Percentiles rank a stretch among this genome's conserved stretches.
These are phyloP conservation scores for Lichtheimia ornata DNA, from an alignment of 371 early-diverging fungal genomes.

Conservation along the genomic window DNA sequence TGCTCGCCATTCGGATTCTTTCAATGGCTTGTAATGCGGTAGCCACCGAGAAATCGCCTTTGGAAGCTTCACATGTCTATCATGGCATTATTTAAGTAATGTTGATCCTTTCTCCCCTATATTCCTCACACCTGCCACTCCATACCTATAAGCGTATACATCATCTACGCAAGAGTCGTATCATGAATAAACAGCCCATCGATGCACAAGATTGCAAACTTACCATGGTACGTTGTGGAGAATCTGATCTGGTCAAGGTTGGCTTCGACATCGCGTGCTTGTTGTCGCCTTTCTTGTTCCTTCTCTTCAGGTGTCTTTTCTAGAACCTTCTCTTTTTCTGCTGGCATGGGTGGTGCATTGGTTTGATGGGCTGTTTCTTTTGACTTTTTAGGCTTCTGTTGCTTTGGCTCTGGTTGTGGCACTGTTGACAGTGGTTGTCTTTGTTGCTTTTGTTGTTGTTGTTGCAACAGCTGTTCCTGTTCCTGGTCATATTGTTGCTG, in stretches of 20 bases:
- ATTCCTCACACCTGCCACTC: no score
- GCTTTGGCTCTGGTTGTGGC: slow-evolving; percentile 1
- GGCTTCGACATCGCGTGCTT: slow-evolving; percentile 11
- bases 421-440: slow-evolving; percentile 7
- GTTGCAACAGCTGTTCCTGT: background rate
- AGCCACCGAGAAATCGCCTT: slow-evolving; percentile 13
- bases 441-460: slow-evolving; percentile 1
- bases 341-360: background rate
- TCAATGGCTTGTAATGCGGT: slow-evolving; percentile 9
- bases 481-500: background rate
- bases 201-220: no score
- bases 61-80: slow-evolving; percentile 17
- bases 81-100: background rate
- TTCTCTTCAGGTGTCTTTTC: slow-evolving; percentile 14
- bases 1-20: slow-evolving; percentile 10
- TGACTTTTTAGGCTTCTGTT: background rate
- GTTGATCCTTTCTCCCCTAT: background rate
- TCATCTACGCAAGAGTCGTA: slow-evolving; percentile 11
- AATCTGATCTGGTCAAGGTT: slow-evolving; percentile 6
- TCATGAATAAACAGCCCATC: background rate
- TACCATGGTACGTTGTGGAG: slow-evolving; percentile 16
- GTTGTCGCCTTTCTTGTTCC: slow-evolving; percentile 9
- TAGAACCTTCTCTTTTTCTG: slow-evolving; percentile 1
- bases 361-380: background rate
- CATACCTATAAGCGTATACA: slow-evolving; percentile 16